A percentile compares a stretch with the other conserved stretches of the same genome.
Evolutionary conservation across 2,329 filamentous ascomycete genomes (phyloP).

Genomic region (Aspergillus pseudoterreus): DNA sequence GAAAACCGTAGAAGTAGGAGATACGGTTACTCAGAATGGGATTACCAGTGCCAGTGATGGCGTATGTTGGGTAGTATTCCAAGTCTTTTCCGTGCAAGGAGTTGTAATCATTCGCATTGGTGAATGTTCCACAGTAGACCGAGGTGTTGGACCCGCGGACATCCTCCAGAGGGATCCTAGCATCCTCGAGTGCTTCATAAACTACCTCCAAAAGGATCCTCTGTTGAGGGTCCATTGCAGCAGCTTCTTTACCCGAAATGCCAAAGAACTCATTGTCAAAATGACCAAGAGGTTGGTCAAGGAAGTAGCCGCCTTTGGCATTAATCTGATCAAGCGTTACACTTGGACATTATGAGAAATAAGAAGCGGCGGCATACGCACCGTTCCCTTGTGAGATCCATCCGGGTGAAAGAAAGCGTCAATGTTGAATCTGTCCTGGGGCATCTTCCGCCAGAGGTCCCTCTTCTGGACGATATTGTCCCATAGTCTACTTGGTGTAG

Average conservation of each 20-base stretch:
- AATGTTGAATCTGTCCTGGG: slow-evolving; percentile 4
- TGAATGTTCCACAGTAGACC: slow-evolving; percentile 15
- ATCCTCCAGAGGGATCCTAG: slow-evolving; percentile 11
- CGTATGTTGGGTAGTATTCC: neutral
- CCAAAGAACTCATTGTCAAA: slow-evolving; percentile 25
- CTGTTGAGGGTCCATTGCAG: slow-evolving; percentile 32
- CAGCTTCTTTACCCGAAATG: slow-evolving; percentile 18
- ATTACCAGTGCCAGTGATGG: neutral
- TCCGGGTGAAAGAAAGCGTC: slow-evolving; percentile 4
- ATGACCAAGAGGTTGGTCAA: neutral
- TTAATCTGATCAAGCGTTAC: neutral
- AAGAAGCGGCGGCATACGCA: neutral
- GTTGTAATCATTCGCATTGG: neutral
- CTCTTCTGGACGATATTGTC: neutral
- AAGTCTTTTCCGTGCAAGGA: neutral
- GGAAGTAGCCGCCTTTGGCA: slow-evolving; percentile 1
- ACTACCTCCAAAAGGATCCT: slow-evolving; percentile 31
- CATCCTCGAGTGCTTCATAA: slow-evolving; percentile 35
- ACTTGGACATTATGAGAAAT: neutral
- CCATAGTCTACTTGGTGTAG: slow-evolving; percentile 2
- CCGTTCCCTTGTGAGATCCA: slow-evolving; percentile 5
- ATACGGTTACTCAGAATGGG: neutral
- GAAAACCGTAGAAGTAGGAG: neutral
- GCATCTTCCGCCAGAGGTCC: slow-evolving; percentile 2
- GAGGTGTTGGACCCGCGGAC: slow-evolving; percentile 20